These are phyloP conservation scores for Geotrichum phurueaensis DNA, from an alignment of 1,139 yeast species.

Conservation along the genomic window DNA sequence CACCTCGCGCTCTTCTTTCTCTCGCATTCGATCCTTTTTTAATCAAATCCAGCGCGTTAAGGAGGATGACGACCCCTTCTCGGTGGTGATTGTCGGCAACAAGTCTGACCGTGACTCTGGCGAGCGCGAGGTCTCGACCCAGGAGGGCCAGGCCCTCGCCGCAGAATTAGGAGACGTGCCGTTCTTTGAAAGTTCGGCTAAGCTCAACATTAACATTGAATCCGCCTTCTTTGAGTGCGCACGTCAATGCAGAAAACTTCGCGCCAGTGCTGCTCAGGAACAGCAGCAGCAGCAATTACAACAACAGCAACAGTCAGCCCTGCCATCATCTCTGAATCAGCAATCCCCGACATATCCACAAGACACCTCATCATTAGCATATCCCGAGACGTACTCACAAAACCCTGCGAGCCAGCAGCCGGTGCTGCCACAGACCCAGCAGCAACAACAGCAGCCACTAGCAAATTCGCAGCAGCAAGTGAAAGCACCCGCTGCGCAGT, in stretches of 20 bases:
- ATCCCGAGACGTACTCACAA: not conserved
- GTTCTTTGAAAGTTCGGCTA: conserved; percentile 88
- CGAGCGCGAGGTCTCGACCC: conserved; percentile 69
- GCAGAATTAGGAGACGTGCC: conserved; percentile 82
- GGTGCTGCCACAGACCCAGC: not conserved
- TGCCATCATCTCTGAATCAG: too few species aligned
- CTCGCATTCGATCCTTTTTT: conserved; percentile 72
- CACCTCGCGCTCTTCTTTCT: conserved; percentile 78
- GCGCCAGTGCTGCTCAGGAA: conserved; percentile 1
- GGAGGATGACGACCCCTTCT: conserved; percentile 46
- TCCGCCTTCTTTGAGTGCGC: conserved; percentile 88
- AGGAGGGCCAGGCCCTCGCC: conserved; percentile 76
- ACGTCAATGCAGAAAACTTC: conserved; percentile 50
- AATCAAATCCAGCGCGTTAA: conserved; percentile 88
- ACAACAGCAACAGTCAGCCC: not conserved
- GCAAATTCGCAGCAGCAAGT: not conserved
- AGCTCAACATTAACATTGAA: conserved; percentile 82
- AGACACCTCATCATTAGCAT: not conserved
- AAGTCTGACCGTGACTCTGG: conserved; percentile 61
- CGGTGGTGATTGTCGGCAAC: conserved; percentile 84
- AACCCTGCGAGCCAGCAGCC: not conserved
- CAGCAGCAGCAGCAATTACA: not conserved
- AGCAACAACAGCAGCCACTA: conserved; percentile 4
- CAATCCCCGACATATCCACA: not conserved
- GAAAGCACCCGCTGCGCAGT: not conserved